Evolutionary conservation across 768 basidiomycete species (phyloP), one percentile per base, ranked within the genome.

Genomic region (Boletus barrowsii): DNA sequence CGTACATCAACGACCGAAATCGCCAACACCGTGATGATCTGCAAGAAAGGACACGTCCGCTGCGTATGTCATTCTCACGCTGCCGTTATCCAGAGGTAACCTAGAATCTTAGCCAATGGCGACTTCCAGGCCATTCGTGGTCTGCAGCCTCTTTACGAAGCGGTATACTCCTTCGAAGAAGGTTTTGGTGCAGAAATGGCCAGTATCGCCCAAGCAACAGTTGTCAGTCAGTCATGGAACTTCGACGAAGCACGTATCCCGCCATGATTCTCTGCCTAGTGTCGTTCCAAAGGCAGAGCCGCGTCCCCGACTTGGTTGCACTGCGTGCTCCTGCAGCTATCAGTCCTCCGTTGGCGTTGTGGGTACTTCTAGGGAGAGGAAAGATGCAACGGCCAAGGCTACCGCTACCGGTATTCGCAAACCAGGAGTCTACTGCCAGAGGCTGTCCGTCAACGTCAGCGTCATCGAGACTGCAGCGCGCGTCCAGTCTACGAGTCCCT

Each of bases 51-150:
- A 22, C 22, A 22, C 22, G 22, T 22, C 22, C 3, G 22, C 22
- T 22, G 22, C 22, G 22, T 22, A 22, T 22, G 22, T 22, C 22
- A 22, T 22, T 22, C 22, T 17, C 13, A 17, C 5, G 5, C 36
- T 17, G 11, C 36, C 13, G 8, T 13, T 15, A 14, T 37, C 36
- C 13, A 13, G 8, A 32, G 36, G 36, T 14, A 37, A 22, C 22
- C 36, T 37, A 9, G 32, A 11, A 32, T 32, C 6, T 3, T 26
- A 55, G 52, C 18, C 11, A 39, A 39, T 18, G 49, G n/a, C 29
- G 9, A 32, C 9, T 13, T 22, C 26, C 11, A 49, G 5, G 18
- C 43, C 50, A 8, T 61, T 61, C 26, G 54, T 57, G 18, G 59
- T 60, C 4, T 13, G 33, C 10, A 45, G 42, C n/a, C 1, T 55